phyloP scores from a whole-genome alignment of 2,329 filamentous ascomycete species.

The Penicillium aurantiogriseum region DNA sequence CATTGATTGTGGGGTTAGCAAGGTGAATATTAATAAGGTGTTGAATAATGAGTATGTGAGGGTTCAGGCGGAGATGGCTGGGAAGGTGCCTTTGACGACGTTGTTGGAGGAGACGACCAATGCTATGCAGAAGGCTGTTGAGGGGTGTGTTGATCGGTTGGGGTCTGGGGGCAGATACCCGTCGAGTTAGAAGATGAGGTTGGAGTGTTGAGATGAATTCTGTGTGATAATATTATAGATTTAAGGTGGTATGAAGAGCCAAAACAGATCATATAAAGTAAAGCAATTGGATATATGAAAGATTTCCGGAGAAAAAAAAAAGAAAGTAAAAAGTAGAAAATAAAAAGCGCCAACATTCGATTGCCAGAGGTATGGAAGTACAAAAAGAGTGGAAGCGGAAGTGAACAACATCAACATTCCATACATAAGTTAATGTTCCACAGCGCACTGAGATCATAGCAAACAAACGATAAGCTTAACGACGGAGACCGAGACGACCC shows the following conservation, averaged over 20 bases:
- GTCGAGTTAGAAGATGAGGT: constrained; percentile 1
- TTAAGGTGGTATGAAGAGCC: background rate
- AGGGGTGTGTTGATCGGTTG: constrained; percentile 56
- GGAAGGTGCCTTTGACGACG: constrained; percentile 52
- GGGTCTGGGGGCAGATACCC: constrained; percentile 40
- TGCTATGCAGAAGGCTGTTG: constrained; percentile 56
- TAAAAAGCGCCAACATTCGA: constrained; percentile 2
- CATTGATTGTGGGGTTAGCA: constrained; percentile 55
- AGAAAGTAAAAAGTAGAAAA: background rate
- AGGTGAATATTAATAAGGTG: constrained; percentile 61
- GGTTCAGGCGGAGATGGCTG: constrained; percentile 51
- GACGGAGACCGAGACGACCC: constrained; percentile 2
- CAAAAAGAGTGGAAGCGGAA: constrained; percentile 6
- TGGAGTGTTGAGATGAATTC: too few relatives aligned
- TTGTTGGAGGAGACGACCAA: constrained; percentile 56
- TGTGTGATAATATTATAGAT: background rate
- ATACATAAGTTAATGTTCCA: background rate
- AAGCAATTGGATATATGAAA: constrained; percentile 18
- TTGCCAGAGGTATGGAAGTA: constrained; percentile 9
- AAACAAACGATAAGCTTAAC: background rate
- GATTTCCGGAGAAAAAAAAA: constrained; percentile 2
- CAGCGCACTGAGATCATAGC: background rate
- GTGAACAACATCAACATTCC: background rate
- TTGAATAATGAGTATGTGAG: constrained; percentile 53
- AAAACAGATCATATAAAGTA: background rate